phyloP scores from a whole-genome alignment of 371 early-diverging fungal genomes.

The Mucor lusitanicus region DNA sequence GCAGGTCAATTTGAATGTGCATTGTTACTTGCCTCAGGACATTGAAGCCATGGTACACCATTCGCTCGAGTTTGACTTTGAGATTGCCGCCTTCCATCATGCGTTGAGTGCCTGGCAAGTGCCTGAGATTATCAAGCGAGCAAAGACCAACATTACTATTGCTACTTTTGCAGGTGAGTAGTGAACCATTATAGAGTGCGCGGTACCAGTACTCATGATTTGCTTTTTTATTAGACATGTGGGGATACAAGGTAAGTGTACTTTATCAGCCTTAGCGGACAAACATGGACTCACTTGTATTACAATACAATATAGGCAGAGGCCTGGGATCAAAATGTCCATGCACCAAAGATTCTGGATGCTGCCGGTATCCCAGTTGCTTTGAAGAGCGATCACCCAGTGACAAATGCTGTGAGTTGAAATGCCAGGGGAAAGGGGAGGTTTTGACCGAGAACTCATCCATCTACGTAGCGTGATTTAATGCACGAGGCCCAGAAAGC shows the following conservation, averaged over 20 bases:
- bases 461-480: conserved; percentile 53
- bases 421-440: neutral
- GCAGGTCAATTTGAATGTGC: conserved; percentile 58
- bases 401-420: conserved; percentile 63
- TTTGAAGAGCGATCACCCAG: conserved; percentile 84
- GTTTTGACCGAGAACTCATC: neutral
- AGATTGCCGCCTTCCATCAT: conserved; percentile 70
- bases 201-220: too few species aligned
- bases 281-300: neutral
- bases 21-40: conserved; percentile 60
- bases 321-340: conserved; percentile 70
- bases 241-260: conserved; percentile 50
- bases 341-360: conserved; percentile 66
- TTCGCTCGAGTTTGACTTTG: conserved; percentile 63
- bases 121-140: conserved; percentile 52
- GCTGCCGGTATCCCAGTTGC: conserved; percentile 78
- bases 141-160: conserved; percentile 64
- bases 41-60: conserved; percentile 65
- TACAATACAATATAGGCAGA: conserved; percentile 57
- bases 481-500: conserved; percentile 80
- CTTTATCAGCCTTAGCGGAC: neutral
- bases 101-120: conserved; percentile 68
- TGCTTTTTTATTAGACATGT: conserved; percentile 40
- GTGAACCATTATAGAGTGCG: too few species aligned
- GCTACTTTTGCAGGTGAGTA: conserved; percentile 73